Base-by-base conservation (phyloP, 495 filamentous ascomycete genomes). In the Zalerion maritima region DNA sequence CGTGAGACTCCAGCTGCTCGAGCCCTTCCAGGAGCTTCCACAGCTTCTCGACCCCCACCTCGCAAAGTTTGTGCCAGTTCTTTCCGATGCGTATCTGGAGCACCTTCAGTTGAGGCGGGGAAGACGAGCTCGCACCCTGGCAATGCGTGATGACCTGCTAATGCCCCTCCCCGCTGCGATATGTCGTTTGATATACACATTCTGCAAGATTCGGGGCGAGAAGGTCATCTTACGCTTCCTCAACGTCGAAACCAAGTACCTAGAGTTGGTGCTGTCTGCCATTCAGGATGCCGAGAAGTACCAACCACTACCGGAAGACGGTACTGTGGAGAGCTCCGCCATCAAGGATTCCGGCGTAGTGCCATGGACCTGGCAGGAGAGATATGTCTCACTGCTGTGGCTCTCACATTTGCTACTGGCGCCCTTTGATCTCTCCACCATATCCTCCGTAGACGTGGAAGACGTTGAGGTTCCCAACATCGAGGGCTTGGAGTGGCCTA, bases 1-100 rank as follows among this genome's bases (percentile, higher is more conserved):
- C 6, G 1, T 5, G 14, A 11, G 14, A 7, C 7, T 31, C 3
- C 18, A 53, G 52, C 52, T 92, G 63, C 64, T 97, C 18, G 84
- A 93, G 36, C 81, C 77, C 20, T 96, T 96, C 46, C 89, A 94
- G 63, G 89, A 94, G 57, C 78, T 82, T 42, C 87, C 89, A 12
- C 89, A 99, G 47, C 69, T 99, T 3, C 70, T 99, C n/a, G 89
- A 99, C 52, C 76, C 84, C 1, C 63, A 89, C 47, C 66, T 99
- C 24, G 69, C 74, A 34, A 60, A 57, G 34, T 69, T 91, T 46
- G 50, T 97, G 21, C 71, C 79, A 18, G 58, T 66, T 5, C 61
- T 94, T 25, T 73, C 81, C 12, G 62, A 71, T 46, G 74, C 77
- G 20, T 87, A 81, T 38, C 55, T 94, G 18, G 68, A 70, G 34